Base-by-base conservation (phyloP, 1,139 yeast genomes). In the Yamadazyma sp. region DNA sequence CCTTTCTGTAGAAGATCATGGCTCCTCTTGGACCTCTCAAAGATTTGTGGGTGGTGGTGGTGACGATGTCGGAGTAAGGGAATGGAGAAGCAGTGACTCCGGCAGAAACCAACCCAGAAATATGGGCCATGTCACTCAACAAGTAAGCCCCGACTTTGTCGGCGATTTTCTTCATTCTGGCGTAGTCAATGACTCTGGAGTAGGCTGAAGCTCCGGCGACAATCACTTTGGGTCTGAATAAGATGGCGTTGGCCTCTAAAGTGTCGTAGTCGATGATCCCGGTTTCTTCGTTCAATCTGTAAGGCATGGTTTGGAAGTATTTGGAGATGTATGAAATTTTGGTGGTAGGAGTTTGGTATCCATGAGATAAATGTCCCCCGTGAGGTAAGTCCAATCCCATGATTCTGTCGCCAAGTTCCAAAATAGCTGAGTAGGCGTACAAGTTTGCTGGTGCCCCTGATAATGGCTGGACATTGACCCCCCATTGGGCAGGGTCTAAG, bases 1-100 rank as follows among this genome's bases (percentile, higher is more conserved):
- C 97, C 64, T 85, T 85, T 78, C 97, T 87, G 77, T 79, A 91
- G 74, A 91, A 91, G 61, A 91, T 91, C 96, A 91, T 89, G 39
- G 98, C 96, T 62, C 98, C 98, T 77, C 98, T 86, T 66, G 98
- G 98, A 34, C 98, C 98, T 74, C 98, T 85, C 59, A 91, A 79
- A 23, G 96, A 88, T 73, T 91, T 91, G 74, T 91, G 98, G 38
- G 98, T 89, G 45, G 98, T 91, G 52, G 98, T 91, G 51, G 98
- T 91, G 61, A 91, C 98, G 50, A 91, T 86, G 62, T 91, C 98
- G 39, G 97, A 87, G 67, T 82, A 83, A 61, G 88, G 92, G 75
- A 91, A 91, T 46, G 98, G 98, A 36, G 95, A 84, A 41, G 84
- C 88, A 36, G 91, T 85, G 44, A 89, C 96, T 50, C 87, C 89